phyloP scores from a whole-genome alignment of 495 filamentous ascomycete genomes.

The Achaetomiella virescens region DNA sequence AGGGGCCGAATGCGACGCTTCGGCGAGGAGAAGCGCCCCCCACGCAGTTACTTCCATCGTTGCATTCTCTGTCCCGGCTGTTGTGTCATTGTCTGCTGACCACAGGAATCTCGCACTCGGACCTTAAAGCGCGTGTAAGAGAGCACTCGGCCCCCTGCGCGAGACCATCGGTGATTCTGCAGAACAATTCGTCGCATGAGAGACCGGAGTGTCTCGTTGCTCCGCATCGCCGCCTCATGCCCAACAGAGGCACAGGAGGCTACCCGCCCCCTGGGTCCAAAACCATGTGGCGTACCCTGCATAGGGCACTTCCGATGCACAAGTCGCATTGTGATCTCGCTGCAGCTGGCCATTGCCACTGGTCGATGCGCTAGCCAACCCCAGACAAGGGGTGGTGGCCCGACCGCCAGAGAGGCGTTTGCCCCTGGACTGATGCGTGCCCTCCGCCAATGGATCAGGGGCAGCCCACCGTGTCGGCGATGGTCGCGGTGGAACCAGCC shows the following conservation, averaged over 20 bases:
- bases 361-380: neutral
- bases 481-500: no score
- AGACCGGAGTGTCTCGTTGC: neutral
- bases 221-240: neutral
- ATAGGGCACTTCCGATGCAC: neutral
- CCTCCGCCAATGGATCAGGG: neutral
- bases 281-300: conserved; percentile 18
- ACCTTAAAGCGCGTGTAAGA: neutral
- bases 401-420: conserved; percentile 10
- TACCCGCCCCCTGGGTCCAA: conserved; percentile 1
- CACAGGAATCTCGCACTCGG: neutral
- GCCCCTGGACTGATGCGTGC: neutral
- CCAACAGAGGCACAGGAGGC: neutral
- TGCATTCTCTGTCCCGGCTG: neutral
- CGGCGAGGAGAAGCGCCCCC: neutral
- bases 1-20: neutral
- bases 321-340: neutral
- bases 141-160: neutral
- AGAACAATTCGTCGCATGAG: neutral
- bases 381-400: neutral
- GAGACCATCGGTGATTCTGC: neutral
- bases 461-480: no score
- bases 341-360: neutral
- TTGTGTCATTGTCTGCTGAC: neutral
- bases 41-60: neutral